These are phyloP conservation scores for Ilyonectria mors-panacis DNA, from an alignment of 2,329 filamentous ascomycete species.

Conservation along the genomic window DNA sequence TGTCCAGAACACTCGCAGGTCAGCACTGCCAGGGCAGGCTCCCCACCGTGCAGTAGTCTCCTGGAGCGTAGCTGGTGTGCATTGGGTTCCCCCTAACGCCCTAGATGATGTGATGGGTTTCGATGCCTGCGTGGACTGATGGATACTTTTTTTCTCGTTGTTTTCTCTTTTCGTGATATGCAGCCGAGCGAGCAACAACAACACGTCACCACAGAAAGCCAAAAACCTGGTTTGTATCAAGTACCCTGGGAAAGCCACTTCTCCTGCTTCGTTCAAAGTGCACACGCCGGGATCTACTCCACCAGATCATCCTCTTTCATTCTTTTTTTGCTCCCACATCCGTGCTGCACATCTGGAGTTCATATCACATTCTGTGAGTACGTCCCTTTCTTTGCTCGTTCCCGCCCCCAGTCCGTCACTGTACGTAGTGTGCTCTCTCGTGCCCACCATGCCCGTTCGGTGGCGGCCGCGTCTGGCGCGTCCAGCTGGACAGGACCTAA, in stretches of 20 bases:
- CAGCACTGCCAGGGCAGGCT: neutral
- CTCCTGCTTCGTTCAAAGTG: slow-evolving; percentile 22
- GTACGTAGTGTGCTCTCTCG: neutral
- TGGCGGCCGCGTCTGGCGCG: slow-evolving; percentile 30
- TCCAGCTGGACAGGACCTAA: slow-evolving; percentile 23
- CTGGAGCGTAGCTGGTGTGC: neutral
- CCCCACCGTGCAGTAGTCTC: slow-evolving; percentile 20
- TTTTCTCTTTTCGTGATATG: slow-evolving; percentile 18
- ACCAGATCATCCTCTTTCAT: slow-evolving; percentile 20
- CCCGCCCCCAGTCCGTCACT: slow-evolving; percentile 6
- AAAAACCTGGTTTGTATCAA: slow-evolving; percentile 10
- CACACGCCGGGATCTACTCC: slow-evolving; percentile 17
- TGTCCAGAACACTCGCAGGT: slow-evolving; percentile 3
- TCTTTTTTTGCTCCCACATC: neutral
- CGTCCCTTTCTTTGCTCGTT: slow-evolving; percentile 2
- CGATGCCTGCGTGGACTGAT: slow-evolving; percentile 16
- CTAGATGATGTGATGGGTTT: slow-evolving; percentile 13
- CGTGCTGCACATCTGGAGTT: neutral
- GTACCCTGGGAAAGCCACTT: slow-evolving; percentile 7
- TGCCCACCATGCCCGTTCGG: slow-evolving; percentile 13
- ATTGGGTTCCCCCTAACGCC: slow-evolving; percentile 5
- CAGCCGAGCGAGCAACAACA: slow-evolving; percentile 16
- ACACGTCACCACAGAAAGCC: slow-evolving; percentile 24
- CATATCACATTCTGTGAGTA: neutral
- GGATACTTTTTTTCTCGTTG: slow-evolving; percentile 5